Base-by-base conservation (phyloP, 2,329 filamentous ascomycete species). In the Blumeriella jaapii region DNA sequence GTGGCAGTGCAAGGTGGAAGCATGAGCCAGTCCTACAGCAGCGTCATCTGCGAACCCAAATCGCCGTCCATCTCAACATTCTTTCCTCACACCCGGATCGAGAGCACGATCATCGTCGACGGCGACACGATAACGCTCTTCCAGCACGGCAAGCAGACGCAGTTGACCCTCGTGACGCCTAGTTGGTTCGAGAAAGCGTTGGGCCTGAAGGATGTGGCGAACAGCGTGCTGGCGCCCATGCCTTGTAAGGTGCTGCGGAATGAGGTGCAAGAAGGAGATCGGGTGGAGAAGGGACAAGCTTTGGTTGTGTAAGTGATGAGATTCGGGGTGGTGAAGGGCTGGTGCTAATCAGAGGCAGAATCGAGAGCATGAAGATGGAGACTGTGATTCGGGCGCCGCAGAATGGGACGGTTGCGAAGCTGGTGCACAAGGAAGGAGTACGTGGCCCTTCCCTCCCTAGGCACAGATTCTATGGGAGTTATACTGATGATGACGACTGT, bases 231-330 rank as follows among this genome's bases (percentile, higher is more conserved):
- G 15, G 85, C 91, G 14, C 91, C 91, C 0, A 98, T 98, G 91
- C 91, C 91, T 2, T 96, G 91, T 62, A 96, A 96, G 63, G 80
- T 98, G 16, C 62, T 98, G 42, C 76, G 84, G 46, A 91, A 95
- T 30, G 83, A 94, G 58, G 85, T 95, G 0, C 62, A 69, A 17
- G 85, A 85, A 49, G 91, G 91, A 0, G 75, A 93, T 45, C 61
- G 60, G 29, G 91, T 98, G 11, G 76, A 77, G 55, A 93, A 89
- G 62, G 87, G 89, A 29, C 77, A 89, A 38, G 76, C 85, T 5
- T 63, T 98, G 39, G 83, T 96, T 9, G 86, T 96, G 63, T 78
- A 58, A 68, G 73, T 65, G 13, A 11, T 18, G 27, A 4, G 4
- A 60, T 60, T 41, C 14, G 25, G 50, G 32, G 55, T 60, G 42